Evolutionary conservation across 441 rosid species (phyloP), one percentile per base, ranked within the genome.

Genomic region (Populus hybrid): DNA sequence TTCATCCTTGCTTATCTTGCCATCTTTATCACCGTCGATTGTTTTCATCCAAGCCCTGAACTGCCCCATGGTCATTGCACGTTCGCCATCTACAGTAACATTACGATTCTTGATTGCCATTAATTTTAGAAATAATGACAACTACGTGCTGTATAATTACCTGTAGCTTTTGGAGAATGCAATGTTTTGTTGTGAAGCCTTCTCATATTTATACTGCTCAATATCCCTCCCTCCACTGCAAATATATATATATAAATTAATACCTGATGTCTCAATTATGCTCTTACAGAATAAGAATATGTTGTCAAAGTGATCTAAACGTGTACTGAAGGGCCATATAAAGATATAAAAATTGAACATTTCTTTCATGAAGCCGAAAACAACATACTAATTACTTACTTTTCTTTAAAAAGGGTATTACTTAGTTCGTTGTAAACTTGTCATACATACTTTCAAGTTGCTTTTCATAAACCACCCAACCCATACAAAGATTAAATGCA

Each of bases 1-100:
- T 75, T 84, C 91, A 35, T 85, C 75, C 57, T 11, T 74, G 84
- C 83, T 85, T 23, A 85, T 82, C 75, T 66, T 42, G 4, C 83
- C 83, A 16, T 85, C 85, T 50, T 73, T 46, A 73, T 88, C 75
- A 1, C 34, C 9, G 14, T 86, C 85, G 7, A 81, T 73, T 64
- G 61, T 67, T 70, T 80, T 83, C 23, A 85, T 18, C 85, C 83
- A 86, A 24, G 18, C 36, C 76, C 75, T 79, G 81, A 86, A 76
- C 73, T 86, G 82, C 42, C 79, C 81, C n/a, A 65, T 1, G 3
- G 80, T 86, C 85, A 86, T 84, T 72, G 57, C 61, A 7, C 67
- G 32, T 57, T 61, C 74, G 42, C 81, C 83, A 21, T 76, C 78
- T 6, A 50, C 9, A 28, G 69, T 24, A 23, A 71, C 1, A 71